Evolutionary conservation across 169 alveolate species (phyloP), one percentile per base, ranked within the genome.

Genomic region (Eimeria mitis): DNA sequence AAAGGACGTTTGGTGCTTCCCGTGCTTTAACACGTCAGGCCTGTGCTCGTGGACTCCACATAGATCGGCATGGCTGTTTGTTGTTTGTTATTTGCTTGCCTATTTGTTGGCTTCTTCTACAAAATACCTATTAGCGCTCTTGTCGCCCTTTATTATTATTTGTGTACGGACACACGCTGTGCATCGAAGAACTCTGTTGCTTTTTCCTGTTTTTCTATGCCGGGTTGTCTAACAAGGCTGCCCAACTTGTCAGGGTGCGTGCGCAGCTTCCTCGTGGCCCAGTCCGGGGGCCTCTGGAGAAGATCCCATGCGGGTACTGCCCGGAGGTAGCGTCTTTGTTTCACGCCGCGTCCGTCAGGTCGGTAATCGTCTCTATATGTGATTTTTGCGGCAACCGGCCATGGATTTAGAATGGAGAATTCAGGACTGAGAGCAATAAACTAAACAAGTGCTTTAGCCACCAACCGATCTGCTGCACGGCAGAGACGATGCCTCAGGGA

Each of bases 291-390:
- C 49, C 73, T 65, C 88, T n/a, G 79, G 42, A 42, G 88, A 92
- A 3, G 92, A 79, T 11, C 91, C 91, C 7, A 54, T 95, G 68
- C 81, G 75, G 56, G 95, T 95, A 9, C 56, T 85, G 76, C 92
- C 97, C 14, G 91, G 87, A 19, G 97, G 97, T 11, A 52, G 91
- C 63, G 28, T 95, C 81, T 95, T 92, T 75, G 96, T 76, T 49
- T 94, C 96, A 23, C 96, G 95, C 9, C 75, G 89, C n/a, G 96
- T 92, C 4, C 90, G 96, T 34, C 90, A 83, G 88, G 83, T 94
- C 56, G 28, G 88, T 52, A 31, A 19, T 40, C 47, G 14, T 70
- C 63, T 13, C 59, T 28, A 28, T 42, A 0, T 68, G n/a, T 23
- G 16, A 34, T 23, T 16, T 7, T 31, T 23, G 49, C 87, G n/a